Evolutionary conservation across 805 yeast genomes (phyloP).

Genomic region (Dipodascopsis tothii): DNA sequence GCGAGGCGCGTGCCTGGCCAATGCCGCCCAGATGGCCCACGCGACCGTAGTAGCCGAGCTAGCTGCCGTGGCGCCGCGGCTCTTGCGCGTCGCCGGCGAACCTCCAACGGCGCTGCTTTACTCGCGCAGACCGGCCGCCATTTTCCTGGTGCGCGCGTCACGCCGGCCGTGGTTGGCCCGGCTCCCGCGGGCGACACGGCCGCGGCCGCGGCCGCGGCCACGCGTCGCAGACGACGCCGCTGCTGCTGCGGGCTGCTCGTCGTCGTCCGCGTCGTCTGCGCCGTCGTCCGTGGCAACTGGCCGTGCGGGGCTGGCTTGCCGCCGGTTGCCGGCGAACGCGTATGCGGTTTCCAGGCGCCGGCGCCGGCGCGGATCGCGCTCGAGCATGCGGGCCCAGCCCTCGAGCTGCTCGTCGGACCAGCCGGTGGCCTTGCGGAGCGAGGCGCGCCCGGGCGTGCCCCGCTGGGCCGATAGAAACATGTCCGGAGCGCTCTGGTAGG

Average conservation of each 20-base stretch:
- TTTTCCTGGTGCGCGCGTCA: neutral
- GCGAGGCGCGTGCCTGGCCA: too few species aligned
- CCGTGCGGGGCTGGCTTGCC: neutral
- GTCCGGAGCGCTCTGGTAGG: slow-evolving; percentile 45
- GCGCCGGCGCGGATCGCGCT: slow-evolving; percentile 47
- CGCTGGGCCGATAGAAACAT: slow-evolving; percentile 46
- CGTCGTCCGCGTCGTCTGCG: neutral
- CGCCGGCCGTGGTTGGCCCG: neutral
- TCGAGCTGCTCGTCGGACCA: slow-evolving; percentile 91
- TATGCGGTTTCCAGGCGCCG: slow-evolving; percentile 56
- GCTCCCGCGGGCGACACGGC: too few species aligned
- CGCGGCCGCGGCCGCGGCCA: too few species aligned
- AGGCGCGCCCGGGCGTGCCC: slow-evolving; percentile 35
- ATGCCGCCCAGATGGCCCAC: too few species aligned
- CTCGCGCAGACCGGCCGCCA: neutral
- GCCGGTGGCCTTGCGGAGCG: slow-evolving; percentile 24
- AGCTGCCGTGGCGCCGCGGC: too few species aligned
- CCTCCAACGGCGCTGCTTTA: neutral
- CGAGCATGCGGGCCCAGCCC: slow-evolving; percentile 81
- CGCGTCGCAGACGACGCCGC: too few species aligned
- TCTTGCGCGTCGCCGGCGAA: too few species aligned
- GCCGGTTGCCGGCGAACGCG: slow-evolving; percentile 40
- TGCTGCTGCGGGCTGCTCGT: too few species aligned
- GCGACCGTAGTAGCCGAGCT: too few species aligned
- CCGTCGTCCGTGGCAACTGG: neutral